Percentiles rank a stretch among this genome's conserved stretches.
These are phyloP conservation scores for Thalassiosira exigua DNA, from an alignment of 352 stramenopile genomes.

Conservation along the genomic window DNA sequence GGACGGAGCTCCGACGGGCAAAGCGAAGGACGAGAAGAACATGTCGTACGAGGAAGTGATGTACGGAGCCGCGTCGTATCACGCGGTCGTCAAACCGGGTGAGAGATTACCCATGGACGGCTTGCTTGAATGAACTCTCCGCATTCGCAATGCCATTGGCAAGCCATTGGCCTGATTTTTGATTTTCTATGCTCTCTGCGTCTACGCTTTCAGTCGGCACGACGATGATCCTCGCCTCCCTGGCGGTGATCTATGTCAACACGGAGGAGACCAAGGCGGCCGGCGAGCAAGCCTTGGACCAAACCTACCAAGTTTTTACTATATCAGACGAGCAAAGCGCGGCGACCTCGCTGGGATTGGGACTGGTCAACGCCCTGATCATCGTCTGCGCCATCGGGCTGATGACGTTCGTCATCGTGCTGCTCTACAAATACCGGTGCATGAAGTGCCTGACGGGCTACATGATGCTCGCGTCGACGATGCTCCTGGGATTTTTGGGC, in stretches of 20 bases:
- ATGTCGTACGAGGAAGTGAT: conserved; percentile 63
- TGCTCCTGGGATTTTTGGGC: conserved; percentile 83
- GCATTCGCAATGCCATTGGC: no score
- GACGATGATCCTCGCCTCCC: conserved; percentile 78
- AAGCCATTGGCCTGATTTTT: conserved; percentile 1
- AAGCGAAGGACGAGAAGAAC: conserved; percentile 7
- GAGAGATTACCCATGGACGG: no score
- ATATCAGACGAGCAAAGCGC: conserved; percentile 47
- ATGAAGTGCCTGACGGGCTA: conserved; percentile 86
- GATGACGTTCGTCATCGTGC: conserved; percentile 86
- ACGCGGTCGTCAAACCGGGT: conserved; percentile 62
- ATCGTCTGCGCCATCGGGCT: conserved; percentile 81
- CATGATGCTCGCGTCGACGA: conserved; percentile 80
- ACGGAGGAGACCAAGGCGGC: conserved; percentile 65
- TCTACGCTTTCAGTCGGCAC: conserved; percentile 54
- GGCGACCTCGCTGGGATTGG: conserved; percentile 45
- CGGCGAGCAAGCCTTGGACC: conserved; percentile 57
- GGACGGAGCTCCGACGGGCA: conserved; percentile 1
- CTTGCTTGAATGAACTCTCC: no score
- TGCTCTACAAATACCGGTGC: conserved; percentile 85
- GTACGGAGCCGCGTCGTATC: conserved; percentile 68
- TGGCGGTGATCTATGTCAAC: conserved; percentile 72
- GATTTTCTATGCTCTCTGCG: background rate
- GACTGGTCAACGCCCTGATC: conserved; percentile 70
- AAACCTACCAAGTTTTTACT: conserved; percentile 66